Conservation (phyloP, 352 stramenopile species). For the Phytophthora boehmeriae region DNA sequence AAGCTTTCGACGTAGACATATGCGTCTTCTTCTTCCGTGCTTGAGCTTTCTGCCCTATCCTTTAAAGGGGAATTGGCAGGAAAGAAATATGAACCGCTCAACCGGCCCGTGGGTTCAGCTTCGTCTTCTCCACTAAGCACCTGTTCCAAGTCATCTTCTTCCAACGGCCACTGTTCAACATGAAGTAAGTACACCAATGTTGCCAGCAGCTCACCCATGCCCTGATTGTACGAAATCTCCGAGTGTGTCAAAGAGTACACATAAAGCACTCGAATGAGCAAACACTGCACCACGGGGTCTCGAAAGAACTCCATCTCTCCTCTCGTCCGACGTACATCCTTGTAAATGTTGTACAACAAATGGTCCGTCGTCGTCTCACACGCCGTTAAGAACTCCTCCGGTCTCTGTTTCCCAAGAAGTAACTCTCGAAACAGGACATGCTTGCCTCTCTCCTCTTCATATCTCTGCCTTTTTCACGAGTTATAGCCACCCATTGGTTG, state of each 20-base stretch:
- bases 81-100: constrained; percentile 26
- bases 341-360: constrained; percentile 72
- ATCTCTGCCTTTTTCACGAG: constrained; percentile 42
- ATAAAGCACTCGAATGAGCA: constrained; percentile 72
- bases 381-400: constrained; percentile 48
- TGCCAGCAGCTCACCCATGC: constrained; percentile 80
- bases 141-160: constrained; percentile 22
- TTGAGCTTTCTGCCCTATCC: constrained; percentile 13
- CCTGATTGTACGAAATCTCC: constrained; percentile 81
- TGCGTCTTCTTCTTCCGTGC: constrained; percentile 52
- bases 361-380: constrained; percentile 61
- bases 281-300: constrained; percentile 44
- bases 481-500: constrained; percentile 41
- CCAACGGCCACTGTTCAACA: constrained; percentile 63
- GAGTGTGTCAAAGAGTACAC: constrained; percentile 71
- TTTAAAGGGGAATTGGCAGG: constrained; percentile 23
- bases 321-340: constrained; percentile 70
- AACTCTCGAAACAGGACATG: constrained; percentile 44
- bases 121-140: constrained; percentile 21
- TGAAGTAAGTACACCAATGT: constrained; percentile 74
- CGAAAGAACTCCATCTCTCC: constrained; percentile 71
- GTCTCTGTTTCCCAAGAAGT: constrained; percentile 32
- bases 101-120: constrained; percentile 4
- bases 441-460: constrained; percentile 37
- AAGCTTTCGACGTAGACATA: constrained; percentile 82